Percentiles rank a stretch among this genome's conserved stretches.
Conservation (phyloP, 495 filamentous ascomycete genomes). For the Aspergillus baeticus region DNA sequence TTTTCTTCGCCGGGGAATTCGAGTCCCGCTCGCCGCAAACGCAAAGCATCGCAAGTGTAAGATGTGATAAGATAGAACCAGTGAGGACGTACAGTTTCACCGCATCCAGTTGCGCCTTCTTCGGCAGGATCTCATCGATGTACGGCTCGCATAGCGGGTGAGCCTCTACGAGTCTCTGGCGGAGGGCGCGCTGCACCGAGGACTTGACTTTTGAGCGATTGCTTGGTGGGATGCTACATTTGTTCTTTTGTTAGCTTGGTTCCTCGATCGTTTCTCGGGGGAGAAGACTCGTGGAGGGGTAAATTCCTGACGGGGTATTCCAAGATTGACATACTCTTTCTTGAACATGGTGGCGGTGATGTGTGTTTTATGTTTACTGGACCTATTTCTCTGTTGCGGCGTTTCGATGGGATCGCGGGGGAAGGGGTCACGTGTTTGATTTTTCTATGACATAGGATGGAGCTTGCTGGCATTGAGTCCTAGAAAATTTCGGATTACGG, state of each 20-base stretch:
- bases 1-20: too few species aligned
- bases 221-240: conserved; percentile 55
- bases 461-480: not conserved
- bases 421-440: conserved; percentile 28
- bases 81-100: conserved; percentile 67
- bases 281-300: not conserved
- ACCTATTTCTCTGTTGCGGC: conserved; percentile 2
- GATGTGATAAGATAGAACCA: too few species aligned
- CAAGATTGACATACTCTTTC: conserved; percentile 67
- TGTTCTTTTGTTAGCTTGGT: conserved; percentile 18
- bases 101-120: conserved; percentile 88
- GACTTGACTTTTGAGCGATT: conserved; percentile 97
- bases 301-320: not conserved
- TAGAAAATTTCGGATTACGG: not conserved
- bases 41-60: too few species aligned
- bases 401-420: conserved; percentile 26
- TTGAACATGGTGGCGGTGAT: conserved; percentile 70
- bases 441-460: conserved; percentile 3
- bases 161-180: conserved; percentile 74
- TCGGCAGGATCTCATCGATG: conserved; percentile 94
- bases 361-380: conserved; percentile 12
- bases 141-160: conserved; percentile 83
- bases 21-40: too few species aligned
- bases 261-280: too few species aligned
- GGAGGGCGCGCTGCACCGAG: conserved; percentile 83